Percentiles rank a stretch among this genome's conserved stretches.
These are phyloP conservation scores for Hanseniaspora nectarophila DNA, from an alignment of 805 yeast species.

Conservation along the genomic window DNA sequence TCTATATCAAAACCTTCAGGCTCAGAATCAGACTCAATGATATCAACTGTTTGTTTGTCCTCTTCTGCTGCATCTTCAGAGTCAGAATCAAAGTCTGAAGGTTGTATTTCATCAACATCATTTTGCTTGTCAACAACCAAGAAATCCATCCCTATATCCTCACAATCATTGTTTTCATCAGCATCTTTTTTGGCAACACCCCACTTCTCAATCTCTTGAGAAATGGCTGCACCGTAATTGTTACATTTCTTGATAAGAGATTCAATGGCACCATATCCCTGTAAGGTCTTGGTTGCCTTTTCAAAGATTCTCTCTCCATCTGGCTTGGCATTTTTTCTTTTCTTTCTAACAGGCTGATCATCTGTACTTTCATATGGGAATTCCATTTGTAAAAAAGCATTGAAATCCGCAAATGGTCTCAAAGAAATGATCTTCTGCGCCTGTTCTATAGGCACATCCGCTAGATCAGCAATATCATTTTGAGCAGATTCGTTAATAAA, in stretches of 20 bases:
- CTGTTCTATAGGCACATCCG: slow-evolving; percentile 52
- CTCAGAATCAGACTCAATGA: background rate
- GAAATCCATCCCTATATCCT: slow-evolving; percentile 22
- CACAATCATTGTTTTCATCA: slow-evolving; percentile 41
- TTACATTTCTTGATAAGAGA: slow-evolving; percentile 79
- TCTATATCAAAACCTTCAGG: slow-evolving; percentile 6
- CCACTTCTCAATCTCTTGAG: slow-evolving; percentile 69
- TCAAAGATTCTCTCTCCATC: slow-evolving; percentile 68
- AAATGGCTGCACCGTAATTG: slow-evolving; percentile 57
- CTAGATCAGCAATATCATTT: slow-evolving; percentile 68
- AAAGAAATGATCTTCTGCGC: slow-evolving; percentile 52
- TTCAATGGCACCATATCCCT: slow-evolving; percentile 90
- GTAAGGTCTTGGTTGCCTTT: slow-evolving; percentile 53
- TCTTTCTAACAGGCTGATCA: slow-evolving; percentile 21
- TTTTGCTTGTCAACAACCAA: slow-evolving; percentile 22
- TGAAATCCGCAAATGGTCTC: slow-evolving; percentile 59
- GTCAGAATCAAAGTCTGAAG: background rate
- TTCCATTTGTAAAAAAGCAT: slow-evolving; percentile 46
- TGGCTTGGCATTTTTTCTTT: slow-evolving; percentile 34
- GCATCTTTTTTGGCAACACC: slow-evolving; percentile 48
- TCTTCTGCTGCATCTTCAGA: slow-evolving; percentile 21
- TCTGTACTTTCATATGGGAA: slow-evolving; percentile 32
- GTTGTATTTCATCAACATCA: slow-evolving; percentile 12
- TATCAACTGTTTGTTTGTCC: background rate
- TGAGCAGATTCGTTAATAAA: slow-evolving; percentile 69